These are phyloP conservation scores for Ambrosia trifida DNA, from an alignment of 129 eudicot genomes.

Conservation along the genomic window DNA sequence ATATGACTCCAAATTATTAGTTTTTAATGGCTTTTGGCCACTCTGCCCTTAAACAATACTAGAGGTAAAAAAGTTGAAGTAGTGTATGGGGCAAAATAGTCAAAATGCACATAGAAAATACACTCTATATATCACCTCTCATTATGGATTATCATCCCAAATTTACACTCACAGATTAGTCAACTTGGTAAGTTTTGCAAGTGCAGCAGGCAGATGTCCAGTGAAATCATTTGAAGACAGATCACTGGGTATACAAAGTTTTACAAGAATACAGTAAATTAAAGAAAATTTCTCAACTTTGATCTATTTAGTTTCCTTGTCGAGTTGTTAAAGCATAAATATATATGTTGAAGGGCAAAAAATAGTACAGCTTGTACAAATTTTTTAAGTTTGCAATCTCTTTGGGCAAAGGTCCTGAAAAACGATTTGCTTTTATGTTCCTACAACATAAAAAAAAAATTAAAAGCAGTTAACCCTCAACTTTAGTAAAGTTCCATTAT, in stretches of 20 bases:
- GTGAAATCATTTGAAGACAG: slow-evolving; percentile 65
- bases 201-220: slow-evolving; percentile 60
- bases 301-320: no score
- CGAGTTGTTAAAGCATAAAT: no score
- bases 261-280: slow-evolving; percentile 11
- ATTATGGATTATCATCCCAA: slow-evolving; percentile 19
- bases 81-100: no score
- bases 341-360: slow-evolving; percentile 12
- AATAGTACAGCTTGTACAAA: slow-evolving; percentile 55
- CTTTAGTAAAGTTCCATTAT: no score
- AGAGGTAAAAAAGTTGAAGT: no score
- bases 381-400: slow-evolving; percentile 60
- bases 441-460: slow-evolving; percentile 37
- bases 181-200: slow-evolving; percentile 59
- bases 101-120: no score
- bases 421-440: slow-evolving; percentile 71
- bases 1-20: no score
- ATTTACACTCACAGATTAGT: slow-evolving; percentile 58
- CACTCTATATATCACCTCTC: no score
- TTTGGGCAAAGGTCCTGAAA: slow-evolving; percentile 63
- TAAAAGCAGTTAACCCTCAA: no score
- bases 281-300: not conserved
- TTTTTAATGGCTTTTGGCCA: no score
- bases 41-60: no score
- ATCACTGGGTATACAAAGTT: slow-evolving; percentile 42